Conservation (phyloP, 345 rosid species). For the Lepidium sativum region DNA sequence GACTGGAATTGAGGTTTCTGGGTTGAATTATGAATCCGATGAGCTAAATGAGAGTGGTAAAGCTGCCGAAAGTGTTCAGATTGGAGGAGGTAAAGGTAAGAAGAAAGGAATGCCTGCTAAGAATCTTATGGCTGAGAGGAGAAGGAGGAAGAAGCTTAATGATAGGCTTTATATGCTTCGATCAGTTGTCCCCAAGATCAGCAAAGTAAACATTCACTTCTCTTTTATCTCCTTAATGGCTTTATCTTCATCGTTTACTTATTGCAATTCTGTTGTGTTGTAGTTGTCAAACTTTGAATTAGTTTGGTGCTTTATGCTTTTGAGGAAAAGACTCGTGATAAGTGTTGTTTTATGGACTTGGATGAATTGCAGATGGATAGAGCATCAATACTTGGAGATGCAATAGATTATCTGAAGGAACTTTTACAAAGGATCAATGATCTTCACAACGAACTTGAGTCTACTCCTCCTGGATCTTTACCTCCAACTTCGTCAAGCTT, state of each 20-base stretch:
- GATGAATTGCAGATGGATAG: slow-evolving; percentile 76
- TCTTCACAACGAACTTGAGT: slow-evolving; percentile 82
- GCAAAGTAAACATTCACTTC: slow-evolving; percentile 55
- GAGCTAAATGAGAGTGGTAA: slow-evolving; percentile 39
- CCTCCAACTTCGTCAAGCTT: slow-evolving; percentile 56
- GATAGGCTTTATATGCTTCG: slow-evolving; percentile 96
- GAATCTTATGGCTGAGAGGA: slow-evolving; percentile 96
- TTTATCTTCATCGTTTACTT: neutral
- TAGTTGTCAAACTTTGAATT: neutral
- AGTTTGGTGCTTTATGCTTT: neutral
- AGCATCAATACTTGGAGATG: slow-evolving; percentile 96
- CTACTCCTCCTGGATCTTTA: slow-evolving; percentile 55
- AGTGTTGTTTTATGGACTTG: slow-evolving; percentile 1
- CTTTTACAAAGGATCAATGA: slow-evolving; percentile 89
- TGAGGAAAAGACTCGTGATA: neutral
- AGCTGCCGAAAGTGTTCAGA: slow-evolving; percentile 42
- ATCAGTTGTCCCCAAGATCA: slow-evolving; percentile 96
- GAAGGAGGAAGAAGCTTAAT: slow-evolving; percentile 95
- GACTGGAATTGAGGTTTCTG: slow-evolving; percentile 48
- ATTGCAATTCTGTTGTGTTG: neutral
- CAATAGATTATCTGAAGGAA: slow-evolving; percentile 92
- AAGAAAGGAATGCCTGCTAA: slow-evolving; percentile 93
- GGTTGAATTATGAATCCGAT: slow-evolving; percentile 75
- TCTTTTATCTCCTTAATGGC: neutral
- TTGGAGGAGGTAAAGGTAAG: slow-evolving; percentile 56